Evolutionary conservation across 257 asterid genomes (phyloP).

Genomic region (Schizonepeta tenuifolia): DNA sequence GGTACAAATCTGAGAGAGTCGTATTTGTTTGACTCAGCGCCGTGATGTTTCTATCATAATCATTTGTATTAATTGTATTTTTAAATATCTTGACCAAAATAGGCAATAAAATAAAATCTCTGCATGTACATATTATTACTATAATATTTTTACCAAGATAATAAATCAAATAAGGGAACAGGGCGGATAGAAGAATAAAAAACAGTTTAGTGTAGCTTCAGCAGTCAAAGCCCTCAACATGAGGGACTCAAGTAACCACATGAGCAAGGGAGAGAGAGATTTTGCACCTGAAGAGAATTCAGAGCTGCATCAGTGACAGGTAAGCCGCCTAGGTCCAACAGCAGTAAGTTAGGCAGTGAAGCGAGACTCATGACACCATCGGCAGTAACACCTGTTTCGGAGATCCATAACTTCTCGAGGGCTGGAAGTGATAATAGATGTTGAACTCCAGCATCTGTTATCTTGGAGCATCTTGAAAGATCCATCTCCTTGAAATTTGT

Average conservation of each 20-base stretch:
- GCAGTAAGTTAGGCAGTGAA: conserved; percentile 57
- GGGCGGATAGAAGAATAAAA: neutral
- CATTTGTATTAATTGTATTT: conserved; percentile 10
- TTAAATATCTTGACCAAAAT: neutral
- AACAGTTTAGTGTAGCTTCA: conserved; percentile 14
- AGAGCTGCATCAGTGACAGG: conserved; percentile 75
- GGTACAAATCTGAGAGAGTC: neutral
- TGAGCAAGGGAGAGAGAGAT: conserved; percentile 18
- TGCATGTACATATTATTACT: conserved; percentile 6
- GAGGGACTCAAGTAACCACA: neutral
- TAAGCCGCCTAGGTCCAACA: conserved; percentile 88
- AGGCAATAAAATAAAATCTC: neutral
- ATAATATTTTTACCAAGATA: neutral
- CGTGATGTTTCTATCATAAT: neutral
- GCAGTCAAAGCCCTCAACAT: conserved; percentile 11
- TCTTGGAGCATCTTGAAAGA: conserved; percentile 81
- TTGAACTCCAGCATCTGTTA: conserved; percentile 75
- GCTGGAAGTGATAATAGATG: conserved; percentile 68
- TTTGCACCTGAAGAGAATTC: conserved; percentile 70
- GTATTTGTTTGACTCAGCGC: neutral
- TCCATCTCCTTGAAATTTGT: conserved; percentile 70
- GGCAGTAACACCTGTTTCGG: conserved; percentile 81
- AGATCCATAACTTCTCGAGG: conserved; percentile 77
- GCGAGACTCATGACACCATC: conserved; percentile 65
- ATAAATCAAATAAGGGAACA: neutral